These are phyloP conservation scores for Hypsizygus ulmarius DNA, from an alignment of 1,284 basidiomycete species.

Conservation along the genomic window DNA sequence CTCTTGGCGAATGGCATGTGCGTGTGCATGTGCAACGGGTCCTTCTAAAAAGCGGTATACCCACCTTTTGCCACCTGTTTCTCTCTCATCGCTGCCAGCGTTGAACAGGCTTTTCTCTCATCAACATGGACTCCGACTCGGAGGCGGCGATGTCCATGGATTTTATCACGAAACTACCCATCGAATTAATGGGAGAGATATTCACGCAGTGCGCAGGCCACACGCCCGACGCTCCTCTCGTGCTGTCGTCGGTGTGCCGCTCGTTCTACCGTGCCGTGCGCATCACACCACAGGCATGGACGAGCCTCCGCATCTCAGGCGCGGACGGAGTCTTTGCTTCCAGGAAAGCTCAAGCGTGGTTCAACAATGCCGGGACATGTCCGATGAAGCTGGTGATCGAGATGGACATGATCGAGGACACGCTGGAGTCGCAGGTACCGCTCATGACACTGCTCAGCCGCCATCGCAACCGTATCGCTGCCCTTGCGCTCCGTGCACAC, in stretches of 20 bases:
- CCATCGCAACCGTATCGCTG: conserved; percentile 21
- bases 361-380: conserved; percentile 24
- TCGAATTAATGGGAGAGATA: conserved; percentile 33
- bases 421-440: not conserved
- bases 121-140: no score
- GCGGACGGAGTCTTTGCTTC: conserved; percentile 4
- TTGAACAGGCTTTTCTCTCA: no score
- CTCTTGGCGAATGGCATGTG: no score
- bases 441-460: conserved; percentile 17
- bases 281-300: conserved; percentile 29
- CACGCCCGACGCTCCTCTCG: conserved; percentile 28
- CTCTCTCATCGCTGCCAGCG: no score
- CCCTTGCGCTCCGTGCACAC: conserved; percentile 20
- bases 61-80: no score
- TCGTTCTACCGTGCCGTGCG: conserved; percentile 25
- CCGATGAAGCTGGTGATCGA: conserved; percentile 21
- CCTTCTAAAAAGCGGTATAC: no score
- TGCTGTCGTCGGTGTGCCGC: conserved; percentile 26
- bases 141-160: not conserved
- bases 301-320: conserved; percentile 18
- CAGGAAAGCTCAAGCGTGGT: conserved; percentile 28
- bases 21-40: no score
- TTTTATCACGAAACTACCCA: conserved; percentile 24
- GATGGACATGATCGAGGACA: not conserved
- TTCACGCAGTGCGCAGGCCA: conserved; percentile 24